These are phyloP conservation scores for Populus nigra DNA, from an alignment of 345 rosid genomes.

Conservation along the genomic window DNA sequence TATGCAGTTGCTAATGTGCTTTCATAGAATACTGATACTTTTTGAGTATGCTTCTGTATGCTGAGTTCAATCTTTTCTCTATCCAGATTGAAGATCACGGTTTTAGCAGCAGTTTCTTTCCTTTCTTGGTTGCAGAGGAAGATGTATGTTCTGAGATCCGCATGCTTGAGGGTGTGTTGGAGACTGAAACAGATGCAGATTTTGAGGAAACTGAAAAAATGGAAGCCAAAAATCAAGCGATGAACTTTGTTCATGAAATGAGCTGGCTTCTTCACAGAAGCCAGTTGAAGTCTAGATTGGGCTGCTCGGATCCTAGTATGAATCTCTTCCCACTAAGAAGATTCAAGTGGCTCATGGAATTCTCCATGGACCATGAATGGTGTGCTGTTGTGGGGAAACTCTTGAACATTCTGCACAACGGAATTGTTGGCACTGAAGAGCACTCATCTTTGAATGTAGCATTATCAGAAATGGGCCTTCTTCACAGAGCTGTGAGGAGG, in stretches of 20 bases:
- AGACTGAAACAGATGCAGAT: conserved; percentile 51
- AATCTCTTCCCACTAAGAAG: conserved; percentile 64
- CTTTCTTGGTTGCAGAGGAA: conserved; percentile 84
- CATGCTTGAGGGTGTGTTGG: conserved; percentile 64
- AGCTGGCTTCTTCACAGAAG: conserved; percentile 97
- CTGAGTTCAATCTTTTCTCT: conserved; percentile 23
- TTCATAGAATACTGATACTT: neutral
- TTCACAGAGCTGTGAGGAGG: conserved; percentile 94
- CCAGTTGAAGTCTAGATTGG: conserved; percentile 57
- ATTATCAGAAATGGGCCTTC: conserved; percentile 74
- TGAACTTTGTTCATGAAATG: conserved; percentile 92
- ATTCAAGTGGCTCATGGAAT: conserved; percentile 89
- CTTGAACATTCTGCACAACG: conserved; percentile 60
- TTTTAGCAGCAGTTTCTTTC: conserved; percentile 83
- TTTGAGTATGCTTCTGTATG: neutral
- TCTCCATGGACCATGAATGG: conserved; percentile 96
- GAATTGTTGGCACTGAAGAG: conserved; percentile 62
- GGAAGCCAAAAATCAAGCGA: conserved; percentile 63
- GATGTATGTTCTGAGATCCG: conserved; percentile 90
- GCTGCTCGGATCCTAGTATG: conserved; percentile 55
- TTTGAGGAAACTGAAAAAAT: conserved; percentile 25
- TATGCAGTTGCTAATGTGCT: neutral
- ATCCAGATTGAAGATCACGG: conserved; percentile 89
- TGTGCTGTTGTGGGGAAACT: conserved; percentile 88
- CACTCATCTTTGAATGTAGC: conserved; percentile 48